Evolutionary conservation across 2,329 filamentous ascomycete species (phyloP), one percentile per base, ranked within the genome.

Genomic region (Fusarium devonianum): DNA sequence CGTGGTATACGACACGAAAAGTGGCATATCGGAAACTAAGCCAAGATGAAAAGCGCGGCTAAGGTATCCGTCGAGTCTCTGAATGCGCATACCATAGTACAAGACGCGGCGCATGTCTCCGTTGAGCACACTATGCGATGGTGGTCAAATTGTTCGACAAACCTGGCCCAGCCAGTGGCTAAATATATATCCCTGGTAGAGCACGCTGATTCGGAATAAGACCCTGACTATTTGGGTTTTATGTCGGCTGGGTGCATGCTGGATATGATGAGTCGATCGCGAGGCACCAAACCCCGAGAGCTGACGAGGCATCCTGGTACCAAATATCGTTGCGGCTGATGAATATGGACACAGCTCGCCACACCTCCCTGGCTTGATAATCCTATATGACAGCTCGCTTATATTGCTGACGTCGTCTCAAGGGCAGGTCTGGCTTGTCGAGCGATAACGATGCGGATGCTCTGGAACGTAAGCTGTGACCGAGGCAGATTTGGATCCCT

Each of bases 21-120:
- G 49, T 34, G 19, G 35, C 41, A 42, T 21, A 45, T 40, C 21
- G 23, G 22, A 21, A 26, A 29, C 12, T 18, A n/a, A 16, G 35
- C 28, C 33, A 32, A 35, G 56, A 59, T 43, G 56, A 33, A 34
- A 41, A 23, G n/a, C 22, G 28, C 38, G 55, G 51, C 33, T 45
- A 28, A 23, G 30, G 51, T 56, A 56, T 46, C 52, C 55, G 51
- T 29, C 22, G 28, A 23, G 17, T 17, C 14, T 12, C 23, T 6
- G 23, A 12, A 10, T 26, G 11, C 11, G 23, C 4, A 25, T n/a
- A n/a, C n/a, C n/a, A n/a, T n/a, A n/a, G n/a, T n/a, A n/a, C n/a
- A n/a, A n/a, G n/a, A n/a, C n/a, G n/a, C n/a, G n/a, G n/a, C n/a
- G n/a, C n/a, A 25, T 25, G 22, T 25, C 22, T 8, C 23, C 23